Base-by-base conservation (phyloP, 768 basidiomycete species). In the Russula sp. region DNA sequence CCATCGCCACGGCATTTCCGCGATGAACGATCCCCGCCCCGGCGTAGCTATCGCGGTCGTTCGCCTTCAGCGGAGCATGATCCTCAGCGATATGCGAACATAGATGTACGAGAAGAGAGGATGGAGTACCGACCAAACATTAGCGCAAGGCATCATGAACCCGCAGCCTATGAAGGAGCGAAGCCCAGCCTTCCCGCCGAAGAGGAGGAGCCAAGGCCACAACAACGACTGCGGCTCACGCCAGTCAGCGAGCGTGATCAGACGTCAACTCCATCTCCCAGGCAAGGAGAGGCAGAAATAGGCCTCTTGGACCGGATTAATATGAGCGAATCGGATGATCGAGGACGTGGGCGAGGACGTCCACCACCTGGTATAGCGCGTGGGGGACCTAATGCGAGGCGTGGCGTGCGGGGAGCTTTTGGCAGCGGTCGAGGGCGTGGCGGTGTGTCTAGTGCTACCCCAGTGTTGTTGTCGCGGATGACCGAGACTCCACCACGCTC, bases 381-480 rank as follows among this genome's bases (percentile, higher is more conserved):
- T 35, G 56, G 61, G 3, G 43, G 61, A 0, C 20, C 56, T 39
- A 62, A 39, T 46, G 2, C 43, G 4, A 38, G 50, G 36, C 56
- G 61, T 5, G 61, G 61, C 18, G 2, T 20, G 16, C 50, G 50
- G 10, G 61, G 61, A 38, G 43, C 11, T 18, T 22, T 5, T 3
- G 46, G 42, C 42, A 16, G 56, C 9, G 29, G 50, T 1, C 61
- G 56, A 35, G 56, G 61, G 9, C 43, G 61, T 8, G 56, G 50
- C 32, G n/a, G n/a, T 52, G 56, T 8, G 7, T 11, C 55, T 50
- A 39, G 46, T 22, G 0, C 53, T 16, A 34, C 48, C 2, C 60
- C 56, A 13, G 38, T 11, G 2, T 39, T 62, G 43, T 53, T 62
- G 9, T 34, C 56, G 7, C 61, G 56, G 56, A 62, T 62, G 45